Evolutionary conservation across 139 green algal genomes (phyloP).

Genomic region (Chlamydomonas sphaeroides): DNA sequence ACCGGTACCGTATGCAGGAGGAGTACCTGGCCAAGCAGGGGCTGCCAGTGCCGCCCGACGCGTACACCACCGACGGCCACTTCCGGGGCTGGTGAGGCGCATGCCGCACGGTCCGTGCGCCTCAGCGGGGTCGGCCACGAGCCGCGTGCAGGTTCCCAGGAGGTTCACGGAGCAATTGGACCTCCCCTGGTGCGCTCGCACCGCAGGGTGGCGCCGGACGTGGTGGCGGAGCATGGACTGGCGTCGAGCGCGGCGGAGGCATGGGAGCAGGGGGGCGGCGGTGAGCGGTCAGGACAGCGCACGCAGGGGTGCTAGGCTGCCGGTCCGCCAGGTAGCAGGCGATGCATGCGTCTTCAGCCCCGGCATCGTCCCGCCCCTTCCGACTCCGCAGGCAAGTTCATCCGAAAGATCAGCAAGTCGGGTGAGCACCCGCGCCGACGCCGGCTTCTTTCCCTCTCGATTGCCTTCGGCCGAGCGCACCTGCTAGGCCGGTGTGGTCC

Average conservation of each 20-base stretch:
- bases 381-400: constrained; percentile 47
- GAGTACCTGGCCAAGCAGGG: constrained; percentile 57
- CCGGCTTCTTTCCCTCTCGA: background rate
- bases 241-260: constrained; percentile 43
- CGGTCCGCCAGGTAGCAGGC: too few relatives aligned
- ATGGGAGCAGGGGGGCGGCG: constrained; percentile 63
- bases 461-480: background rate
- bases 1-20: constrained; percentile 15
- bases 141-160: too few relatives aligned
- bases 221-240: constrained; percentile 52
- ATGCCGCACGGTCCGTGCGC: constrained; percentile 51
- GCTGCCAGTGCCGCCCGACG: constrained; percentile 11
- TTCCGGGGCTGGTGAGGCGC: constrained; percentile 38
- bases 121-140: too few relatives aligned
- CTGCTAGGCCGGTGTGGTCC: background rate
- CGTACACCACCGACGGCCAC: constrained; percentile 33
- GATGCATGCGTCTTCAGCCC: too few relatives aligned
- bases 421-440: background rate
- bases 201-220: constrained; percentile 40
- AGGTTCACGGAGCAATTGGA: too few relatives aligned
- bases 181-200: too few relatives aligned
- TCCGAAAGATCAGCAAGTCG: constrained; percentile 1
- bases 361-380: too few relatives aligned
- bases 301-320: too few relatives aligned
- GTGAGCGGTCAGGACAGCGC: too few relatives aligned